These are phyloP conservation scores for Melastoma malabathricum DNA, from an alignment of 345 rosid species.

Conservation along the genomic window DNA sequence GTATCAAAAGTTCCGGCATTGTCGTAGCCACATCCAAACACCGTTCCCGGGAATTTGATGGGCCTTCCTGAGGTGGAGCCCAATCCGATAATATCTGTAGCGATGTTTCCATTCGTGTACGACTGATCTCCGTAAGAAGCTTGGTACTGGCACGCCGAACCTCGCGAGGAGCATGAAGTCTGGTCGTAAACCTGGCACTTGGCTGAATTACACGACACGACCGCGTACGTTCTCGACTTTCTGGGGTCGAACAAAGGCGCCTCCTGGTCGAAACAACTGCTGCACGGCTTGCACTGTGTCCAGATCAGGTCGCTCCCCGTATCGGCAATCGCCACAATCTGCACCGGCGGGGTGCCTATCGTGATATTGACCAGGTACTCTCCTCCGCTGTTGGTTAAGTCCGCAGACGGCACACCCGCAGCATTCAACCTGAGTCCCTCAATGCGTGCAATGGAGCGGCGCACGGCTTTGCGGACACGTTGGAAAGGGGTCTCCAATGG, in stretches of 20 bases:
- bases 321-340: constrained; percentile 15
- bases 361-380: constrained; percentile 20
- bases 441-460: constrained; percentile 1
- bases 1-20: constrained; percentile 9
- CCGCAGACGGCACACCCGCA: neutral
- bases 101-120: constrained; percentile 5
- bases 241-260: constrained; percentile 13
- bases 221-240: constrained; percentile 7
- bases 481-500: constrained; percentile 8
- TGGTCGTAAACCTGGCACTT: constrained; percentile 1
- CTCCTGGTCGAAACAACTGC: constrained; percentile 12
- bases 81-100: constrained; percentile 13
- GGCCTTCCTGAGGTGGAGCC: neutral
- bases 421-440: neutral
- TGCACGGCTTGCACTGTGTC: constrained; percentile 27
- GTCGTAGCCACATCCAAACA: constrained; percentile 19
- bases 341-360: constrained; percentile 9
- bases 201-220: constrained; percentile 4
- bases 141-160: constrained; percentile 2
- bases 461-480: constrained; percentile 5
- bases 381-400: neutral
- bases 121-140: constrained; percentile 10
- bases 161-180: neutral
- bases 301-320: constrained; percentile 29
- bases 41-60: neutral